Evolutionary conservation across 2,329 filamentous ascomycete genomes (phyloP).

Genomic region (Alternaria burnsii): DNA sequence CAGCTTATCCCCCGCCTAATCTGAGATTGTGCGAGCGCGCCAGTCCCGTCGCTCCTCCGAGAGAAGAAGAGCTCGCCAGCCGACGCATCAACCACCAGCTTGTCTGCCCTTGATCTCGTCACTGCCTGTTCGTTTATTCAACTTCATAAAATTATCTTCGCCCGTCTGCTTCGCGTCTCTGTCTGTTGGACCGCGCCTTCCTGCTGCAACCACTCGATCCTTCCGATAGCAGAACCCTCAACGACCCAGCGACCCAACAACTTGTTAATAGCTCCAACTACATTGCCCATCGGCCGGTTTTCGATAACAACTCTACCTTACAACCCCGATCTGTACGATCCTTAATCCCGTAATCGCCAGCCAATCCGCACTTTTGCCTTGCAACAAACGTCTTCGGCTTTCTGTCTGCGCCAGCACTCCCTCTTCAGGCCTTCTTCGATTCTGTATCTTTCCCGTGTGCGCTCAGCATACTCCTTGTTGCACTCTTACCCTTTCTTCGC

Average conservation of each 20-base stretch:
- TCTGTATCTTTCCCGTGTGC: conserved; percentile 44
- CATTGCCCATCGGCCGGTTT: conserved; percentile 50
- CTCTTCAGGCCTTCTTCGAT: conserved; percentile 40
- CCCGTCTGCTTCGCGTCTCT: conserved; percentile 12
- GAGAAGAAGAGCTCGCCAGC: conserved; percentile 38
- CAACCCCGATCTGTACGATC: conserved; percentile 48
- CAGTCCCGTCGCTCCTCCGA: conserved; percentile 49
- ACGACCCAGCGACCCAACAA: conserved; percentile 29
- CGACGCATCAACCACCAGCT: conserved; percentile 29
- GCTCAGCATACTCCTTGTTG: conserved; percentile 38
- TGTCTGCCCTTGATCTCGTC: conserved; percentile 34
- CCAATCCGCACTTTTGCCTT: conserved; percentile 31
- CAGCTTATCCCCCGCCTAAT: conserved; percentile 44
- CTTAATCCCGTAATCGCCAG: conserved; percentile 52
- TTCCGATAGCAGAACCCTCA: conserved; percentile 20
- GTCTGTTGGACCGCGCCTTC: conserved; percentile 24
- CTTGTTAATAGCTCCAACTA: conserved; percentile 50
- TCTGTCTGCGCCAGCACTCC: conserved; percentile 30
- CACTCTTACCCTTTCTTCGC: conserved; percentile 43
- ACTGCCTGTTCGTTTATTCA: conserved; percentile 39
- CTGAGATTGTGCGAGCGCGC: conserved; percentile 42
- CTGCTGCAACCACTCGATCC: conserved; percentile 24
- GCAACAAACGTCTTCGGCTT: conserved; percentile 29
- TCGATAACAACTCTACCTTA: conserved; percentile 43
- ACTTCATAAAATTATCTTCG: conserved; percentile 26